Conservation (phyloP, 2,329 filamentous ascomycete genomes). For the Cladosporium velox region DNA sequence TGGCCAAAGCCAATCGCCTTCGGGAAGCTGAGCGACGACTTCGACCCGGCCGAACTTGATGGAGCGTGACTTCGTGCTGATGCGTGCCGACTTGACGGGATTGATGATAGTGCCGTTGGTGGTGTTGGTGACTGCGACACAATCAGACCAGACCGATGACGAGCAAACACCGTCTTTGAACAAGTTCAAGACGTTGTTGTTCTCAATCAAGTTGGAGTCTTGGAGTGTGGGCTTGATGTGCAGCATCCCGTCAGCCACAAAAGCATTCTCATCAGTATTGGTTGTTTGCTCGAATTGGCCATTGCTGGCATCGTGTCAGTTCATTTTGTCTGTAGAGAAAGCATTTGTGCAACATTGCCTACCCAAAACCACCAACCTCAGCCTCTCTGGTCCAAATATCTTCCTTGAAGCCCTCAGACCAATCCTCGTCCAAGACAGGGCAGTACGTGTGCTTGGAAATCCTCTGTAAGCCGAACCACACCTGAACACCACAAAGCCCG, state of each 20-base stretch:
- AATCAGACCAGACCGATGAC: constrained; percentile 60
- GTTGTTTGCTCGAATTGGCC: constrained; percentile 82
- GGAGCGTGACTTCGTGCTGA: constrained; percentile 70
- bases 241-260: constrained; percentile 67
- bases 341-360: constrained; percentile 23
- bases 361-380: constrained; percentile 75
- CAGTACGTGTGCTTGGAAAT: constrained; percentile 77
- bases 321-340: neutral
- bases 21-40: constrained; percentile 73
- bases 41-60: constrained; percentile 83
- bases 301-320: constrained; percentile 55
- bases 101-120: constrained; percentile 77
- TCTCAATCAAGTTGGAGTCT: constrained; percentile 64
- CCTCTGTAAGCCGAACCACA: constrained; percentile 72
- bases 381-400: constrained; percentile 74
- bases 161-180: constrained; percentile 68
- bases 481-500: constrained; percentile 66
- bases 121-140: constrained; percentile 71
- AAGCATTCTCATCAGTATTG: constrained; percentile 70
- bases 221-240: constrained; percentile 78
- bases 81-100: constrained; percentile 74
- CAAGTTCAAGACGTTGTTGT: constrained; percentile 69
- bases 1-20: constrained; percentile 86
- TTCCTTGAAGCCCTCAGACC: constrained; percentile 55
- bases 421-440: constrained; percentile 66